Percentiles rank a stretch among this genome's conserved stretches.
phyloP scores from a whole-genome alignment of 192 early-diverging fungal genomes.

The Dimargaris cristalligena region DNA sequence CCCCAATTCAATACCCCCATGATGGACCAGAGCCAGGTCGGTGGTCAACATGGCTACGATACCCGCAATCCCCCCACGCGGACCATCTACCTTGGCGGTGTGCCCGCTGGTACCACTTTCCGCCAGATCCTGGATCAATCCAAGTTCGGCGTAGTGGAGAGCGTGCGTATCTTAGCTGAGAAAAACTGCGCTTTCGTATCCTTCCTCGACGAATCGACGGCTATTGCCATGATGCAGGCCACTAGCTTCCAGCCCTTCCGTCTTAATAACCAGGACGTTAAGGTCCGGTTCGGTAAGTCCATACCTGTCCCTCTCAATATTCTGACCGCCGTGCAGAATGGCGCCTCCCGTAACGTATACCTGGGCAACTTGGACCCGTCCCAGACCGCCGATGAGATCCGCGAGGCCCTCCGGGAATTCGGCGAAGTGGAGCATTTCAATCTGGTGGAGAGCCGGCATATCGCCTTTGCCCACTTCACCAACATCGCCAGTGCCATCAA shows the following conservation, averaged over 20 bases:
- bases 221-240: conserved; percentile 40
- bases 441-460: conserved; percentile 50
- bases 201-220: conserved; percentile 51
- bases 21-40: neutral
- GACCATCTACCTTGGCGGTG: conserved; percentile 70
- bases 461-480: conserved; percentile 75
- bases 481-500: conserved; percentile 50
- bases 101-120: conserved; percentile 36
- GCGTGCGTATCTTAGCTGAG: conserved; percentile 48
- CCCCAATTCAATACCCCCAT: neutral
- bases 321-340: conserved; percentile 40
- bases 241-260: conserved; percentile 27
- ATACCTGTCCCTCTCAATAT: conserved; percentile 31
- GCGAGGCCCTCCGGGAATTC: conserved; percentile 46
- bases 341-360: conserved; percentile 70
- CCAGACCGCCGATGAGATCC: conserved; percentile 34
- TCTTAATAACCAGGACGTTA: conserved; percentile 41
- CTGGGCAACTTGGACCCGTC: conserved; percentile 51
- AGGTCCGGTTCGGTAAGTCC: conserved; percentile 63
- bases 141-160: conserved; percentile 49
- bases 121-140: conserved; percentile 56
- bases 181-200: conserved; percentile 71
- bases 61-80: conserved; percentile 16
- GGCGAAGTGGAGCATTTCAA: conserved; percentile 53
- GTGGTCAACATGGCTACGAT: neutral